Conservation (phyloP, 2,329 filamentous ascomycete species). For the Nectriaceae sp. region DNA sequence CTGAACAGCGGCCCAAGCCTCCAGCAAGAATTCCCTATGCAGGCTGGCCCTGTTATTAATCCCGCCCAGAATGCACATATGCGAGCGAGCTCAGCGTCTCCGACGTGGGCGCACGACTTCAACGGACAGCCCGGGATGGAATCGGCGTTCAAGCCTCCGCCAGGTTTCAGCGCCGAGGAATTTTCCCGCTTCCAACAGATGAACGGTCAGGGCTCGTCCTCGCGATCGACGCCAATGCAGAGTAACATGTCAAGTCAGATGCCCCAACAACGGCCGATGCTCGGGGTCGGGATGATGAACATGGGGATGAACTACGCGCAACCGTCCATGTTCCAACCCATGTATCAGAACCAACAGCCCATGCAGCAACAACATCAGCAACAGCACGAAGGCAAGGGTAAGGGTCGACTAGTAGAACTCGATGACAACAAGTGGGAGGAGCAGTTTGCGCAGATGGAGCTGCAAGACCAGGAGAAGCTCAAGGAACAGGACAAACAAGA, state of each 20-base stretch:
- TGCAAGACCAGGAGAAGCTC: conserved; percentile 58
- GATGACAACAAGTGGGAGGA: conserved; percentile 96
- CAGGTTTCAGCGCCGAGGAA: conserved; percentile 76
- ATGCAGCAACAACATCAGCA: conserved; percentile 49
- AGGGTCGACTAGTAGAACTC: conserved; percentile 91
- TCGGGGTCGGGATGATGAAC: conserved; percentile 52
- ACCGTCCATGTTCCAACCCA: conserved; percentile 56
- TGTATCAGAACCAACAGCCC: conserved; percentile 46
- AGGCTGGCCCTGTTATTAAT: conserved; percentile 50
- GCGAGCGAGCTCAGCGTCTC: conserved; percentile 55
- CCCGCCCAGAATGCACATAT: conserved; percentile 53
- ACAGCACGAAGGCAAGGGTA: conserved; percentile 66
- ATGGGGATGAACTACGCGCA: conserved; percentile 50
- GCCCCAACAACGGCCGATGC: conserved; percentile 63
- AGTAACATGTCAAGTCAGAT: conserved; percentile 47
- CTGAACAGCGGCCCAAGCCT: conserved; percentile 73
- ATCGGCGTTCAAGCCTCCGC: conserved; percentile 63
- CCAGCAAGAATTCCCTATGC: conserved; percentile 56
- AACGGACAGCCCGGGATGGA: conserved; percentile 69
- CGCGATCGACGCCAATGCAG: conserved; percentile 62
- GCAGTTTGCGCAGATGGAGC: conserved; percentile 87
- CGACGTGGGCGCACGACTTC: conserved; percentile 56
- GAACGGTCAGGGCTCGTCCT: conserved; percentile 55
- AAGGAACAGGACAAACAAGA: conserved; percentile 61
- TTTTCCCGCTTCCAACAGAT: conserved; percentile 85